These are phyloP conservation scores for Nigrograna mackinnonii DNA, from an alignment of 2,329 filamentous ascomycete species.

Conservation along the genomic window DNA sequence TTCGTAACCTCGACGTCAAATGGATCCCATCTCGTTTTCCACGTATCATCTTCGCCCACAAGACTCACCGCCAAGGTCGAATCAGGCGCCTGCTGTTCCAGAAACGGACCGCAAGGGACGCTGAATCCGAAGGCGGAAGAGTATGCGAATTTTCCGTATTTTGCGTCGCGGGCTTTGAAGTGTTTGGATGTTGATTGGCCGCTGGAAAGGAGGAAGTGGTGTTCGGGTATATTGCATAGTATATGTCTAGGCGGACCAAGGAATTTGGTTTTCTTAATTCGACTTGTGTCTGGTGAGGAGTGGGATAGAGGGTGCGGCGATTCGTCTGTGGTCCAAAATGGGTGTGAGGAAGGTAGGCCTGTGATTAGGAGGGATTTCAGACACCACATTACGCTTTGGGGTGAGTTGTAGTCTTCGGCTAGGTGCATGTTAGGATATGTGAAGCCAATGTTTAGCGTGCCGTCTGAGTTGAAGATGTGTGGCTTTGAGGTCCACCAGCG, in stretches of 20 bases:
- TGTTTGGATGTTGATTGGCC: slow-evolving; percentile 13
- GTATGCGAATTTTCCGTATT: slow-evolving; percentile 32
- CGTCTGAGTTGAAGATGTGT: slow-evolving; percentile 50
- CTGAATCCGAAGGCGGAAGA: slow-evolving; percentile 53
- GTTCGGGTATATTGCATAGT: slow-evolving; percentile 36
- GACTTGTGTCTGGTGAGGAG: neutral
- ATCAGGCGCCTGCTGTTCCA: slow-evolving; percentile 33
- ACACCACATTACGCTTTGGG: slow-evolving; percentile 56
- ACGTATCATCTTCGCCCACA: slow-evolving; percentile 19
- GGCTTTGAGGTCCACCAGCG: slow-evolving; percentile 48
- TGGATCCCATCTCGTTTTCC: slow-evolving; percentile 23
- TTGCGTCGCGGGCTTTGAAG: slow-evolving; percentile 19
- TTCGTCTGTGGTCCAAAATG: slow-evolving; percentile 50
- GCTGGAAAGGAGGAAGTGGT: slow-evolving; percentile 17
- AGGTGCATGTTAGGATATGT: slow-evolving; percentile 55
- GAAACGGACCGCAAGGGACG: slow-evolving; percentile 43
- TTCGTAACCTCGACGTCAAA: slow-evolving; percentile 7
- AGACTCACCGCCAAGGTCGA: slow-evolving; percentile 21
- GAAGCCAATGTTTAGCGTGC: slow-evolving; percentile 50
- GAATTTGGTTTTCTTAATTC: slow-evolving; percentile 8
- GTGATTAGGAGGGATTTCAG: slow-evolving; percentile 51
- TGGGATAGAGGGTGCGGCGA: slow-evolving; percentile 22
- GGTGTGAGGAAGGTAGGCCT: slow-evolving; percentile 30
- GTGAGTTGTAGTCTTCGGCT: slow-evolving; percentile 58
- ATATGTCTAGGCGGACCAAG: slow-evolving; percentile 43